Evolutionary conservation across 108 stramenopile species (phyloP), one percentile per base, ranked within the genome.

Genomic region (Skeletonema tropicum): DNA sequence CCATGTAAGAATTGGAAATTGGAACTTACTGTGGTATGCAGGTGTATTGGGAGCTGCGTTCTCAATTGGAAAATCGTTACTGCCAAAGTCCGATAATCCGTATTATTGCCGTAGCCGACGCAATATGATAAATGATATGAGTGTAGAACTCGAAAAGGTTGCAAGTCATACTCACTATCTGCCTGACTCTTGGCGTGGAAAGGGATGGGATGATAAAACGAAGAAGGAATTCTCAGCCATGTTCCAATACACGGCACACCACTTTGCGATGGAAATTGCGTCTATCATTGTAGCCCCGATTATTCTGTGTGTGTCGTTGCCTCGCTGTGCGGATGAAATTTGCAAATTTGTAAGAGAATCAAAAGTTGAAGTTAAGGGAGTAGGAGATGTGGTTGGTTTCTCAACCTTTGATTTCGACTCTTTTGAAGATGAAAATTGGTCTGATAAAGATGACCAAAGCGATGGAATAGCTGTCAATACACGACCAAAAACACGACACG

Each of bases 11-110:
- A 78, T 97, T 32, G 89, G 89, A 59, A 89, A 96, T 29, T 90
- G 94, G 73, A 98, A 99, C 82, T 70, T 99, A 68, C 74, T 98
- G 45, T 99, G 97, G 98, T 96, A 92, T 73, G 89, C 87, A 8
- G 94, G 93, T 13, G 83, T 94, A 9, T 72, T 90, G 5, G 91
- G 88, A 19, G 91, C 94, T 7, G 67, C 83, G 21, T 98, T 90
- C 79, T 96, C 96, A 33, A 71, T 86, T 15, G 93, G 95, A 13
- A 93, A 97, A 67, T 80, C 78, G 14, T 68, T 95, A 69, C 42
- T 91, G 8, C 91, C 92, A 0, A 77, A 90, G 61, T 61, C 74
- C 31, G 87, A 86, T 61, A 79, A 74, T 52, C 81, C 82, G 2
- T 75, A 83, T 39, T 73, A 76, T 11, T 75, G 89, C 19, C 85